Evolutionary conservation across 1,139 yeast genomes (phyloP), one percentile per base, ranked within the genome.

Genomic region (Pichia norvegensis): DNA sequence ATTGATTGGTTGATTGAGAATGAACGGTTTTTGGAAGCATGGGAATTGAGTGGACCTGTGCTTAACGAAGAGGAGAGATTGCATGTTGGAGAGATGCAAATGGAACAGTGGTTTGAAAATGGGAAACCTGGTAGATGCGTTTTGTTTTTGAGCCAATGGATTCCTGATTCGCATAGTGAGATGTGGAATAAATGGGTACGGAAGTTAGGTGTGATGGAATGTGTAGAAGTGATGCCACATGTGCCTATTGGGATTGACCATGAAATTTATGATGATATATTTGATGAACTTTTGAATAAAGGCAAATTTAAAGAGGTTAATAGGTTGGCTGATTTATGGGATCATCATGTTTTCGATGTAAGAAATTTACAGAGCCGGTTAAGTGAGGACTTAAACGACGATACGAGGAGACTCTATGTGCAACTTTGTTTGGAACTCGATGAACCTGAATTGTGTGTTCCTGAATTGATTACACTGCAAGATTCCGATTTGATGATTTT

Each of bases 131-230:
- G 55, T 0, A 70, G 67, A 22, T 86, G 88, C 0, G 74, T 79
- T 0, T 51, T 52, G 4, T 77, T 82, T 52, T 65, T 86, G 37
- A 51, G 61, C 2, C 58, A 58, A 25, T 71, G 79, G 1, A 62
- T 79, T 25, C 61, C 59, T 10, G 60, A 65, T 27, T 68, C 64
- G n/a, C 54, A 57, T 19, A 42, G 55, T 23, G 64, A 65, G 14
- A 79, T 79, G 51, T 88, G 97, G 96, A 76, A 76, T 45, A 67
- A 67, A 31, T 82, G 88, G 81, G 66, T 83, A 8, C 63, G 67
- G 51, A 73, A 72, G 13, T 83, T 81, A 52, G 64, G 79, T 2
- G 63, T 73, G 4, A 65, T 63, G 6, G 66, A 65, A 4, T 63
- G 86, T 20, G 76, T 81, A 0, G 70, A 71, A 1, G 62, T 69